Evolutionary conservation across 352 stramenopile species (phyloP).

Genomic region (Globisporangium polare): DNA sequence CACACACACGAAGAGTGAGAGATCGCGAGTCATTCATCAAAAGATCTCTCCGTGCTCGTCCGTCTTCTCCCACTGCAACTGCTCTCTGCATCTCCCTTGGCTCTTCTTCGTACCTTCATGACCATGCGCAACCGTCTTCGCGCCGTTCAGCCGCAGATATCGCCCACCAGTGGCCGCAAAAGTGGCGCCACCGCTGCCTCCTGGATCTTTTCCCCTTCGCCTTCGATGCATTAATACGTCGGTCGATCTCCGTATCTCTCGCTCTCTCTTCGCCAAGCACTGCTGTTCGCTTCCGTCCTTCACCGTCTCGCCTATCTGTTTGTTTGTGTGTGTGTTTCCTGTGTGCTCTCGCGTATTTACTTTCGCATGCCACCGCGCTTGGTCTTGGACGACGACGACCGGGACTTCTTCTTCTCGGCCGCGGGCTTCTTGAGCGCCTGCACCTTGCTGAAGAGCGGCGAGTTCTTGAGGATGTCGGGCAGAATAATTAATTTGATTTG

Average conservation of each 20-base stretch:
- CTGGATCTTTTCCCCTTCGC: not conserved
- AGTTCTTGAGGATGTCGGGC: slow-evolving; percentile 96
- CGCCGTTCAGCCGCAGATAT: no score
- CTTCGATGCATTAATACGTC: not conserved
- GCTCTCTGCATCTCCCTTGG: no score
- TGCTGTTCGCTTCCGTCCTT: not conserved
- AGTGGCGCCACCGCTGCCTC: not conserved
- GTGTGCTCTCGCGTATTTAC: slow-evolving; percentile 17
- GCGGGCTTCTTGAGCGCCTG: slow-evolving; percentile 78
- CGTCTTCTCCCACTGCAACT: not conserved
- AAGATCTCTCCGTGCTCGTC: not conserved
- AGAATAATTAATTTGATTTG: slow-evolving; percentile 97
- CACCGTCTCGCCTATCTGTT: not conserved
- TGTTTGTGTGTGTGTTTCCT: not conserved
- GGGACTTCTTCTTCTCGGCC: slow-evolving; percentile 53
- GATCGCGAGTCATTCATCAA: not conserved
- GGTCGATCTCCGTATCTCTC: not conserved
- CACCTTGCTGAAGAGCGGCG: slow-evolving; percentile 96
- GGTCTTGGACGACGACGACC: slow-evolving; percentile 21
- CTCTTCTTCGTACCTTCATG: no score
- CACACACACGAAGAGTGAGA: not conserved
- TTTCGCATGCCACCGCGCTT: slow-evolving; percentile 28
- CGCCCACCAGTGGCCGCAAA: no score
- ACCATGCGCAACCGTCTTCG: no score
- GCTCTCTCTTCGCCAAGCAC: not conserved